These are phyloP conservation scores for Amylocarpus encephaloides DNA, from an alignment of 2,329 filamentous ascomycete genomes.

Conservation along the genomic window DNA sequence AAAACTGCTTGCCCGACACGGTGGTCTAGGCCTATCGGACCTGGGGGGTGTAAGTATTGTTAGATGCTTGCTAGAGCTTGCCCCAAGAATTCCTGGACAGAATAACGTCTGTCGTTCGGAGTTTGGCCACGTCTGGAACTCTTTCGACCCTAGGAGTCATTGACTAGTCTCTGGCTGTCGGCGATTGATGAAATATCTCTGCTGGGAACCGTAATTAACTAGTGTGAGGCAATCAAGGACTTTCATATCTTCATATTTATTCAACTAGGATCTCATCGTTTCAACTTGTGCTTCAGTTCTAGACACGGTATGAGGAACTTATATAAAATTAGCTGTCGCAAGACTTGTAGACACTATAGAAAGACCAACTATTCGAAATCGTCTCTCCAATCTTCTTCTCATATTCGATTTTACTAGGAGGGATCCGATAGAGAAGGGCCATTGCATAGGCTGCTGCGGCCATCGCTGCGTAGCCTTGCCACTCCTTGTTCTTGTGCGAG, in stretches of 20 bases:
- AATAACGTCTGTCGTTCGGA: slow-evolving; percentile 5
- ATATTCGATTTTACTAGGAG: neutral
- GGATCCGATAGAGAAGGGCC: slow-evolving; percentile 3
- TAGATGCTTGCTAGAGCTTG: too few relatives aligned
- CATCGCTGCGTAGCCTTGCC: slow-evolving; percentile 12
- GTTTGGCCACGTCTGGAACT: slow-evolving; percentile 9
- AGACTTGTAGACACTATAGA: too few relatives aligned
- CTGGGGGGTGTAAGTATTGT: too few relatives aligned
- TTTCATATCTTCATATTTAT: too few relatives aligned
- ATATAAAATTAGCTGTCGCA: too few relatives aligned
- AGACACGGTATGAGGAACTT: too few relatives aligned
- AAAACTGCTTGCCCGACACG: too few relatives aligned
- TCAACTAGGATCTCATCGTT: too few relatives aligned
- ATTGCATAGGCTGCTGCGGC: slow-evolving; percentile 12
- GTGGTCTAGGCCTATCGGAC: too few relatives aligned
- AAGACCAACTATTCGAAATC: neutral
- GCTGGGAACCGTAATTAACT: neutral
- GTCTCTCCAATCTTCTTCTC: neutral
- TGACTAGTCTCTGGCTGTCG: neutral
- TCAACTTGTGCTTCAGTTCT: too few relatives aligned
- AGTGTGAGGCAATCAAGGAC: too few relatives aligned
- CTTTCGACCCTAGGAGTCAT: slow-evolving; percentile 11
- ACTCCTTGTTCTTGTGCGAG: slow-evolving; percentile 13
- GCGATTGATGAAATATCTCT: neutral
- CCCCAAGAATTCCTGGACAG: slow-evolving; percentile 20